Evolutionary conservation across 495 filamentous ascomycete genomes (phyloP), one percentile per base, ranked within the genome.

Genomic region (Penicillium taxi): DNA sequence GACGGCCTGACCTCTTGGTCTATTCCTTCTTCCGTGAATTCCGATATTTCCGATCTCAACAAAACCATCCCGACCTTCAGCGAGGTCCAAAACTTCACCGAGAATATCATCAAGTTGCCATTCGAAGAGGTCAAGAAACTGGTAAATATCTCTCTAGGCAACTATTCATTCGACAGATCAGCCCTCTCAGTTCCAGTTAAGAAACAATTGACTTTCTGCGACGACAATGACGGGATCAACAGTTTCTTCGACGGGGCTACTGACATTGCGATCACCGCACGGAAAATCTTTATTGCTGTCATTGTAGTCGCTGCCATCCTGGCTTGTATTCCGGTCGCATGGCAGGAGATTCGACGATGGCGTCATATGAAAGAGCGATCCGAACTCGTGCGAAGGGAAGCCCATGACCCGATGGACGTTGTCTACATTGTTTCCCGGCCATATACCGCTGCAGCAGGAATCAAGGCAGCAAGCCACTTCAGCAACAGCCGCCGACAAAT

Each of bases 371-470:
- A 80, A 53, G 58, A 80, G 39, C 80, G 82, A 21, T 72, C 85
- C 9, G 61, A 73, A 31, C 65, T 86, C 16, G 69, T 94, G 31
- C 69, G 67, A 31, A 73, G 79, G 35, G 61, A 80, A 14, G 72
- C 74, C 8, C 68, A 73, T 44, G 88, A 96, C 45, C 77, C 82
- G 2, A 77, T 95, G 72, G 93, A 96, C 55, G 80, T 90, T 13
- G 74, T 94, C 32, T 90, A 94, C 53, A 83, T 95, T 31, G 77
- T 79, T 11, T 93, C 87, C 13, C 72, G 85, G 3, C 87, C 90
- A 5, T 75, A 79, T 42, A 81, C 84, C 0, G 70, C 82, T 1
- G 70, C 72, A 5, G 50, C 70, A 5, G 91, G 91, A 19, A 75
- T 94, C 52, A 80, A 75, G 61, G 48, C 82, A 9, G 79, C 86